Evolutionary conservation across 495 filamentous ascomycete species (phyloP).

Genomic region (Lasiosphaeris hirsuta): DNA sequence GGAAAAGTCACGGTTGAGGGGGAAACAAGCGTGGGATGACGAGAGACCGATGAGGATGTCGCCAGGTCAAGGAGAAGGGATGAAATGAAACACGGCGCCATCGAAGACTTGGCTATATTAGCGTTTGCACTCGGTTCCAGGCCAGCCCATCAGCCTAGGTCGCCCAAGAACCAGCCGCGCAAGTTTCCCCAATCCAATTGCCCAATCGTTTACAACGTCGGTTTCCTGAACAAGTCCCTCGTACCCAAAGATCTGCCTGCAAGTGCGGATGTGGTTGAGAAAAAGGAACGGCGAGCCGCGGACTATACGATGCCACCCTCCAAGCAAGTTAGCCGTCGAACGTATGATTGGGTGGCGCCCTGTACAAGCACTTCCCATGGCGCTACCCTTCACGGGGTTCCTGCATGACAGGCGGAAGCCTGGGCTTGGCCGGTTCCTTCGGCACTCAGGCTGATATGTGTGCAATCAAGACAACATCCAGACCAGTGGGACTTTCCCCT

Average conservation of each 20-base stretch:
- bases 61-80: too few relatives aligned
- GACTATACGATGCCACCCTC: neutral
- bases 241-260: conserved; percentile 1
- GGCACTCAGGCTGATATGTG: conserved; percentile 18
- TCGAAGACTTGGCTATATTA: neutral
- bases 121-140: neutral
- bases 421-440: conserved; percentile 11
- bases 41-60: neutral
- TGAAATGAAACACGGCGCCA: too few relatives aligned
- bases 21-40: neutral
- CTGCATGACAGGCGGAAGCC: conserved; percentile 7
- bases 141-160: neutral
- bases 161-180: too few relatives aligned
- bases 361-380: conserved; percentile 1
- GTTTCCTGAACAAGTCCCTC: neutral
- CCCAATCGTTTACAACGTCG: neutral
- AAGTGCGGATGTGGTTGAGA: neutral
- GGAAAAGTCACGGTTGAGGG: neutral
- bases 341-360: neutral
- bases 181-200: neutral
- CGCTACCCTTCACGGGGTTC: conserved; percentile 5
- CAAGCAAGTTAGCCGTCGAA: neutral
- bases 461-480: conserved; percentile 13
- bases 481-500: conserved; percentile 6
- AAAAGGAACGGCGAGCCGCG: neutral